Conservation (phyloP, 208 protist species). For the Wallacemonas rigidus region DNA sequence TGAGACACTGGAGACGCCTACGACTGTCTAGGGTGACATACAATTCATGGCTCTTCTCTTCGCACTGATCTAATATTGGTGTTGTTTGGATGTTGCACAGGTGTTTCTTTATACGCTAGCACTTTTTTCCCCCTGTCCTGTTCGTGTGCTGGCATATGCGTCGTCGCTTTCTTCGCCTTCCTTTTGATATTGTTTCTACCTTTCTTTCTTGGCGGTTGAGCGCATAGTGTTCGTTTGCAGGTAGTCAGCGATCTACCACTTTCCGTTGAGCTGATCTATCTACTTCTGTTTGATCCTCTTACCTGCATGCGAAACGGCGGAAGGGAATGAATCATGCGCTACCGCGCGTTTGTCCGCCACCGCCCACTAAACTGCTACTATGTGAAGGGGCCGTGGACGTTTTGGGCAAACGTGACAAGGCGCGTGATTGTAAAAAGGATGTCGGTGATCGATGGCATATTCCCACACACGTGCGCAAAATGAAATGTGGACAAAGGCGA, state of each 20-base stretch:
- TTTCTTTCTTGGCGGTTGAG: neutral
- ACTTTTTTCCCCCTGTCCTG: neutral
- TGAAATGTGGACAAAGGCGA: no score
- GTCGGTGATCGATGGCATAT: neutral
- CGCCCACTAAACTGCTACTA: neutral
- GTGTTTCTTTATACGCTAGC: no score
- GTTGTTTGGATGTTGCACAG: no score
- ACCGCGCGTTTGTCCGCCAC: neutral
- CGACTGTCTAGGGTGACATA: slow-evolving; percentile 11
- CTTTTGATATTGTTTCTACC: neutral
- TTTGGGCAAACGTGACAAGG: neutral
- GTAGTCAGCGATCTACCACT: neutral
- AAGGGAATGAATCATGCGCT: no score
- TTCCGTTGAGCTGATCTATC: neutral
- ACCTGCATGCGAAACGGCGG: no score
- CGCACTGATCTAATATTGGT: no score
- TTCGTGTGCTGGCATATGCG: neutral
- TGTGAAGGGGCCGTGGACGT: neutral
- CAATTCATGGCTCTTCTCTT: no score
- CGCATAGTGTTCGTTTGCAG: neutral
- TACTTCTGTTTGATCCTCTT: no score
- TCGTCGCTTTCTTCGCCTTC: neutral
- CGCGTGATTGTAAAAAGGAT: neutral
- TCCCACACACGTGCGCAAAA: no score
- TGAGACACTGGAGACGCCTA: neutral